phyloP scores from a whole-genome alignment of 1,284 basidiomycete genomes.

The Blastosporella zonata region DNA sequence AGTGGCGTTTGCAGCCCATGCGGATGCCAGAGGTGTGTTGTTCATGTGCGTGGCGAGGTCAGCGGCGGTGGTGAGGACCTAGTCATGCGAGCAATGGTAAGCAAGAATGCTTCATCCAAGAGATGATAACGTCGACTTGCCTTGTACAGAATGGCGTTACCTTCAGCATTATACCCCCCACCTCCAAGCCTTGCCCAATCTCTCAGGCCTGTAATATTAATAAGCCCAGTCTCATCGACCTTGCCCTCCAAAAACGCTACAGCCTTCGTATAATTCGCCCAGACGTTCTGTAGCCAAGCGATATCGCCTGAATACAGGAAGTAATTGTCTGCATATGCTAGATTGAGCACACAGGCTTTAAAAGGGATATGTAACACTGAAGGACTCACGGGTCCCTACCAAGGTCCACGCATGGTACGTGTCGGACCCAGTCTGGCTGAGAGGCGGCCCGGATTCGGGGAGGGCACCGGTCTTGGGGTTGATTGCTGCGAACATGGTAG shows the following conservation, averaged over 20 bases:
- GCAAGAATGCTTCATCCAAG: no score
- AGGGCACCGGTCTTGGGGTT: slow-evolving; percentile 51
- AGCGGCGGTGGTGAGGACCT: slow-evolving; percentile 45
- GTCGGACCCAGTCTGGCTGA: slow-evolving; percentile 49
- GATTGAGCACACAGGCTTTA: neutral
- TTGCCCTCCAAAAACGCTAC: slow-evolving; percentile 44
- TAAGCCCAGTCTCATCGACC: slow-evolving; percentile 39
- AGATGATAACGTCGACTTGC: slow-evolving; percentile 21
- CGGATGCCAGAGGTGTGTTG: slow-evolving; percentile 26
- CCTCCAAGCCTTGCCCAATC: slow-evolving; percentile 50
- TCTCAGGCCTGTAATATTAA: slow-evolving; percentile 43
- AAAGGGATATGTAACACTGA: neutral
- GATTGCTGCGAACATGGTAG: slow-evolving; percentile 56
- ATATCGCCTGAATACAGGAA: slow-evolving; percentile 43
- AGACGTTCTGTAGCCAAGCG: slow-evolving; percentile 38
- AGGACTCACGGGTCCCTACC: slow-evolving; percentile 39
- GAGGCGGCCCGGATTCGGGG: slow-evolving; percentile 55
- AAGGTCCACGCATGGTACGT: slow-evolving; percentile 49
- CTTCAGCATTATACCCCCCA: slow-evolving; percentile 46
- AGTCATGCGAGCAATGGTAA: neutral
- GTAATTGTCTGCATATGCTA: slow-evolving; percentile 37
- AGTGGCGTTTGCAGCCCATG: slow-evolving; percentile 37
- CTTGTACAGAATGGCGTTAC: slow-evolving; percentile 44
- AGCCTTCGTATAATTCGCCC: slow-evolving; percentile 45
- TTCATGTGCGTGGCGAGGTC: slow-evolving; percentile 38